phyloP scores from a whole-genome alignment of 371 early-diverging fungal genomes.

The Mortierella sp. region DNA sequence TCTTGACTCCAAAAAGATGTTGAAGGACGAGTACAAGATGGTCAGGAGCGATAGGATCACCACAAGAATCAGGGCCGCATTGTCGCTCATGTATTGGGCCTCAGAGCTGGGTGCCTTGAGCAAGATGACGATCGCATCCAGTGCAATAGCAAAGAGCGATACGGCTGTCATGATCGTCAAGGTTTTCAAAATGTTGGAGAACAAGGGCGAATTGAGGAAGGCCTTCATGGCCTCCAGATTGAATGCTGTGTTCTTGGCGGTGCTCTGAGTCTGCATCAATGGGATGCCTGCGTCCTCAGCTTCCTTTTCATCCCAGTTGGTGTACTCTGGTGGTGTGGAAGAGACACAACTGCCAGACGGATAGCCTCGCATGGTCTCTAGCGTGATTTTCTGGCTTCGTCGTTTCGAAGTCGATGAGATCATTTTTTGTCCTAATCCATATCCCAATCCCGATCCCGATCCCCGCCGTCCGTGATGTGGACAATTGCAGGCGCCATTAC shows the following conservation, averaged over 20 bases:
- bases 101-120: conserved; percentile 15
- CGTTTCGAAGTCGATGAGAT: conserved; percentile 18
- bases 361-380: conserved; percentile 34
- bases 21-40: conserved; percentile 47
- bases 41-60: conserved; percentile 36
- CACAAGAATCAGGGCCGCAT: conserved; percentile 33
- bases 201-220: conserved; percentile 49
- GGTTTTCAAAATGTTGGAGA: conserved; percentile 45
- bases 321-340: conserved; percentile 28
- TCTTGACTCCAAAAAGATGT: conserved; percentile 51
- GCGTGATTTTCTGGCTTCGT: conserved; percentile 22
- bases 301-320: conserved; percentile 50
- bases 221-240: conserved; percentile 43
- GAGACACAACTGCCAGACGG: conserved; percentile 42
- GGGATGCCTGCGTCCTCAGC: neutral
- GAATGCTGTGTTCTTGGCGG: conserved; percentile 44
- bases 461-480: conserved; percentile 16
- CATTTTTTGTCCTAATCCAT: no score
- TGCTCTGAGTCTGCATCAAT: conserved; percentile 4
- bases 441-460: neutral
- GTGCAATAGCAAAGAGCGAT: conserved; percentile 41
- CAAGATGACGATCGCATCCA: conserved; percentile 37
- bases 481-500: conserved; percentile 36
- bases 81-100: conserved; percentile 25
- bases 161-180: conserved; percentile 41